A percentile compares a stretch with the other conserved stretches of the same genome.
phyloP scores from a whole-genome alignment of 2,329 filamentous ascomycete genomes.

The Stagonosporopsis rhizophila region DNA sequence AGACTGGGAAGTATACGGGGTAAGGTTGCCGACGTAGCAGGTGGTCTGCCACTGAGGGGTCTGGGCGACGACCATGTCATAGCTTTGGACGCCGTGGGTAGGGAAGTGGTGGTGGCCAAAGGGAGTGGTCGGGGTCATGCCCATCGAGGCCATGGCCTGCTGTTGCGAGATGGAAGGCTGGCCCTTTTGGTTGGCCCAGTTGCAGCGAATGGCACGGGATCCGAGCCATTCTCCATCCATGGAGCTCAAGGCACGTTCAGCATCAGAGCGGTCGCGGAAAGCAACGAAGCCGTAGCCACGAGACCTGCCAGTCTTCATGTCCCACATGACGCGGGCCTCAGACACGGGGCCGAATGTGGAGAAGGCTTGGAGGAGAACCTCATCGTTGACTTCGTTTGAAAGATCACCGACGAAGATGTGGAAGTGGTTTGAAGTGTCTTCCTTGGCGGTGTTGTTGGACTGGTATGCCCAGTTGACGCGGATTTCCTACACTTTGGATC shows the following conservation, averaged over 20 bases:
- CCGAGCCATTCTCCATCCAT: slow-evolving; percentile 99
- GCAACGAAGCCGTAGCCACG: slow-evolving; percentile 98
- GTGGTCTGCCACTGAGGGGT: slow-evolving; percentile 98
- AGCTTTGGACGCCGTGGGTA: slow-evolving; percentile 94
- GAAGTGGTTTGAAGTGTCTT: slow-evolving; percentile 97
- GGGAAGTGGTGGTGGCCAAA: slow-evolving; percentile 98
- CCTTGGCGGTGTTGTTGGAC: slow-evolving; percentile 91
- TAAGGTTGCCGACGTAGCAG: slow-evolving; percentile 96
- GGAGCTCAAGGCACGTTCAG: slow-evolving; percentile 92
- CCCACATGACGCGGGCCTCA: slow-evolving; percentile 99
- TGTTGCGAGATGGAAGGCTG: slow-evolving; percentile 98
- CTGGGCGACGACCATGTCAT: slow-evolving; percentile 94
- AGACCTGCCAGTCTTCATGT: slow-evolving; percentile 99
- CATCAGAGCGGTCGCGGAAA: slow-evolving; percentile 91
- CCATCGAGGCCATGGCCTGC: slow-evolving; percentile 95
- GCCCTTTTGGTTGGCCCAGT: slow-evolving; percentile 99
- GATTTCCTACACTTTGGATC: slow-evolving; percentile 73
- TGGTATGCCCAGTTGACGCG: slow-evolving; percentile 99
- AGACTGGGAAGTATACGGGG: slow-evolving; percentile 95
- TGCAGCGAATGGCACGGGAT: slow-evolving; percentile 96
- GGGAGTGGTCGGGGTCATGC: slow-evolving; percentile 95
- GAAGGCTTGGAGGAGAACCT: slow-evolving; percentile 91
- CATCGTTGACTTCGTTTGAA: slow-evolving; percentile 98
- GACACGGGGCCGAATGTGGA: slow-evolving; percentile 95
- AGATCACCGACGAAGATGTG: slow-evolving; percentile 98